phyloP scores from a whole-genome alignment of 345 rosid species.

The Laguncularia racemosa region DNA sequence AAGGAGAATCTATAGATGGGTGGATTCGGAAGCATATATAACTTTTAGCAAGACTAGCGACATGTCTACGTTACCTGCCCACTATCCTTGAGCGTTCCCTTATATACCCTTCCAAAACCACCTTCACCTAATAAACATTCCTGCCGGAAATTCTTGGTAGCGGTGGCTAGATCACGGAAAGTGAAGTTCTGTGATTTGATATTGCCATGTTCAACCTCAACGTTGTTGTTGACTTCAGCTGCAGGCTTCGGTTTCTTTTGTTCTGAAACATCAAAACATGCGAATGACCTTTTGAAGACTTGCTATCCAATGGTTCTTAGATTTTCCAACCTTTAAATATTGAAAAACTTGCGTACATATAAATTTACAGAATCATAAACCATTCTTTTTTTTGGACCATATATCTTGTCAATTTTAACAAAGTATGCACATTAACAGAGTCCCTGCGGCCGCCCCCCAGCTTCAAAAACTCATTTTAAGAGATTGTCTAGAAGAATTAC shows the following conservation, averaged over 20 bases:
- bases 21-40: neutral
- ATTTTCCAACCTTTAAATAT: too few species aligned
- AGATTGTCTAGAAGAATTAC: too few species aligned
- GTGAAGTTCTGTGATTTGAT: slow-evolving; percentile 17
- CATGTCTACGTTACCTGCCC: slow-evolving; percentile 15
- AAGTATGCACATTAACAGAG: too few species aligned
- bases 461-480: too few species aligned
- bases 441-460: too few species aligned
- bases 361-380: too few species aligned
- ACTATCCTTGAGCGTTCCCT: slow-evolving; percentile 19
- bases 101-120: slow-evolving; percentile 27
- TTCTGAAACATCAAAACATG: slow-evolving; percentile 10
- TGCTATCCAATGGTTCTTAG: too few species aligned
- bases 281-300: neutral
- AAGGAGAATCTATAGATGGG: neutral
- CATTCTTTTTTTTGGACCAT: too few species aligned
- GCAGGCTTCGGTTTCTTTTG: slow-evolving; percentile 14
- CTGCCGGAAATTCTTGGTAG: slow-evolving; percentile 29
- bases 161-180: slow-evolving; percentile 24
- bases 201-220: slow-evolving; percentile 10
- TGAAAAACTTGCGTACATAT: too few species aligned
- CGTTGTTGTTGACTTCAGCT: slow-evolving; percentile 4
- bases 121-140: slow-evolving; percentile 24
- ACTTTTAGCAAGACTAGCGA: neutral
- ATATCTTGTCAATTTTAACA: too few species aligned